A percentile compares a stretch with the other conserved stretches of the same genome.
Conservation (phyloP, 2,329 filamentous ascomycete species). For the Fusarium staphyleae region DNA sequence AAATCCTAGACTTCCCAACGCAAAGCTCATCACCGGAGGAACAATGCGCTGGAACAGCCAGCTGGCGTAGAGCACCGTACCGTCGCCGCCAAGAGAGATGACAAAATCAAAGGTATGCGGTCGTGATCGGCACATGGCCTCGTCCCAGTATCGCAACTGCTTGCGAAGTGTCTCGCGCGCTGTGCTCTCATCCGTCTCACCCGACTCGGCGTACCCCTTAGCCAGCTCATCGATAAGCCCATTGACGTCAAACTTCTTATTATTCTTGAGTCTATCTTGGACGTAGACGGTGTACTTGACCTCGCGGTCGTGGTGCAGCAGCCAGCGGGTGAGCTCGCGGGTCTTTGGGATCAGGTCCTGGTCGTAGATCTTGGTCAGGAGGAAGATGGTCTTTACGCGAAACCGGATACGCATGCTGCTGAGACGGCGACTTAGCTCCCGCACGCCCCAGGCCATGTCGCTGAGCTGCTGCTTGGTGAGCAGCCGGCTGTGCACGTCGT, state of each 20-base stretch:
- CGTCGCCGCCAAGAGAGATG: constrained; percentile 90
- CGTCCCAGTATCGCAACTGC: constrained; percentile 83
- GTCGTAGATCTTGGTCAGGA: constrained; percentile 93
- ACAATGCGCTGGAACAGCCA: constrained; percentile 98
- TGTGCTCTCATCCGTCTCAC: constrained; percentile 44
- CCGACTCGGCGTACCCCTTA: constrained; percentile 50
- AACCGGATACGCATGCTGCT: constrained; percentile 84
- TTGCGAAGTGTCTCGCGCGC: constrained; percentile 49
- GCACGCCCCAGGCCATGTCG: constrained; percentile 96
- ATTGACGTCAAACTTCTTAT: constrained; percentile 75
- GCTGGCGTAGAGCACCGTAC: constrained; percentile 94
- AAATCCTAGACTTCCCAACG: constrained; percentile 90
- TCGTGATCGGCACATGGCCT: constrained; percentile 75
- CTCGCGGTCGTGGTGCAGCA: constrained; percentile 74
- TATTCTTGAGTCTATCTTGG: constrained; percentile 75
- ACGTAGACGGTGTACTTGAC: constrained; percentile 81
- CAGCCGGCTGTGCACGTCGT: constrained; percentile 68
- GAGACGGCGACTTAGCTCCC: constrained; percentile 85
- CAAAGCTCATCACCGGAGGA: constrained; percentile 90
- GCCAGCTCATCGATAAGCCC: constrained; percentile 70
- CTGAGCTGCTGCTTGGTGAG: constrained; percentile 93
- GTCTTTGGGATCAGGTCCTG: constrained; percentile 79
- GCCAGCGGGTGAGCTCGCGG: constrained; percentile 78
- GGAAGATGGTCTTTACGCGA: constrained; percentile 81
- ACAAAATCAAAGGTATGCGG: constrained; percentile 95